phyloP scores from a whole-genome alignment of 257 asterid genomes.

The Buddleja alternifolia region DNA sequence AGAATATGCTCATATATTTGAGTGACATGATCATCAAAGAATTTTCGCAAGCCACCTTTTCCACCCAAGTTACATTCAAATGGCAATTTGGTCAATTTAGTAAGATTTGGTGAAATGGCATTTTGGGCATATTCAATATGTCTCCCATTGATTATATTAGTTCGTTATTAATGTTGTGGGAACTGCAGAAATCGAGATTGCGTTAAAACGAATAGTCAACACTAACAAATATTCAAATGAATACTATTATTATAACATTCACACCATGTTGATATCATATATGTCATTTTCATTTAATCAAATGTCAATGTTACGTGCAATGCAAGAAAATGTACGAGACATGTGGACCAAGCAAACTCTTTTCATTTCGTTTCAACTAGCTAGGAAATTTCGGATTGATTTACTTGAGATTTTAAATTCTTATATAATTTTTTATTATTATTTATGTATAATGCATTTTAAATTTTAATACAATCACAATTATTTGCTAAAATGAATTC shows the following conservation, averaged over 20 bases:
- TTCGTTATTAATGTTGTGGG: background rate
- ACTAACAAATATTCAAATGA: slow-evolving; percentile 1
- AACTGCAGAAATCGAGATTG: slow-evolving; percentile 2
- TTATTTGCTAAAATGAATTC: too few species aligned
- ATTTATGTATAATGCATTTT: too few species aligned
- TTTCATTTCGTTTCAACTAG: too few species aligned
- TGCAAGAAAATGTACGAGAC: too few species aligned
- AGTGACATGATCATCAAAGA: slow-evolving; percentile 21
- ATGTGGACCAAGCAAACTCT: too few species aligned
- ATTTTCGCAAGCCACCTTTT: background rate
- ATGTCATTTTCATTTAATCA: too few species aligned
- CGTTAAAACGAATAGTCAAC: background rate
- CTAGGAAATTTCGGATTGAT: too few species aligned
- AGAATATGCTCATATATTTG: slow-evolving; percentile 1
- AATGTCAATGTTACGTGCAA: too few species aligned
- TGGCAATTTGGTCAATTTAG: slow-evolving; percentile 33
- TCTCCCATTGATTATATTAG: background rate
- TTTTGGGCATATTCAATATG: background rate
- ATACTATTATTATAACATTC: background rate
- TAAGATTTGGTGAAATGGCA: slow-evolving; percentile 27
- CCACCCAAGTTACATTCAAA: background rate
- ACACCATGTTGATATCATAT: too few species aligned
- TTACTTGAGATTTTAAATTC: too few species aligned
- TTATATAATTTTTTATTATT: too few species aligned
- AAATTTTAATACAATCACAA: too few species aligned